Base-by-base conservation (phyloP, 495 filamentous ascomycete genomes). In the Talaromyces adpressus region DNA sequence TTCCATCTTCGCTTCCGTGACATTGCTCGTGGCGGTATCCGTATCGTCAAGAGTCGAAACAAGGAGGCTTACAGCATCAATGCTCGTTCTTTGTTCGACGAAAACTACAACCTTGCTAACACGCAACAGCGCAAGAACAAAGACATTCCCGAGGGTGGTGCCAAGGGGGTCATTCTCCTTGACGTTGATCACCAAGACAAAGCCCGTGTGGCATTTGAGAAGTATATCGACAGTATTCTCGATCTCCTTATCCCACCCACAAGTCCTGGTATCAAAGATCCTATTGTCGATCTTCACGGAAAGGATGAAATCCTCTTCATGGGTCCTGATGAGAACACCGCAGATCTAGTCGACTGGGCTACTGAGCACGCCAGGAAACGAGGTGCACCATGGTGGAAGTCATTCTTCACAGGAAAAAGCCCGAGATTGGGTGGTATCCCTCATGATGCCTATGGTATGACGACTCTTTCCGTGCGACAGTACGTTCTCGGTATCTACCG, bases 81-180 rank as follows among this genome's bases (percentile, higher is more conserved):
- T 68, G 92, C 92, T 11, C 89, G 95, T 49, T 94, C 89, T 20
- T 82, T 98, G 54, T 98, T 98, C 67, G 94, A 98, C 66, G 94
- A 98, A 77, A 98, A 98, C 76, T 98, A 98, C 76, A 93, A 93
- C 64, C 85, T 98, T 64, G 94, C 94, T 65, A 98, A 94, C 75
- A 98, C 94, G 0, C 94, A 98, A 75, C 95, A 98, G 80, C 91
- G 95, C 70, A 98, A 98, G 85, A 98, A 98, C 82, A 98, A 98
- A 80, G 94, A 98, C 70, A 98, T 98, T 49, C 94, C 94, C n/a
- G 94, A 98, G 81, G 94, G 94, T 60, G 94, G 94, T 62, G 94
- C 93, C 60, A 98, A 98, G 80, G 94, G 94, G 75, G 94, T 98
- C 57, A 93, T 98, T 62, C 87, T 98, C 32, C 85, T 98, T 30